These are phyloP conservation scores for Ascomycota sp. DNA, from an alignment of 2,329 filamentous ascomycete species.

Conservation along the genomic window DNA sequence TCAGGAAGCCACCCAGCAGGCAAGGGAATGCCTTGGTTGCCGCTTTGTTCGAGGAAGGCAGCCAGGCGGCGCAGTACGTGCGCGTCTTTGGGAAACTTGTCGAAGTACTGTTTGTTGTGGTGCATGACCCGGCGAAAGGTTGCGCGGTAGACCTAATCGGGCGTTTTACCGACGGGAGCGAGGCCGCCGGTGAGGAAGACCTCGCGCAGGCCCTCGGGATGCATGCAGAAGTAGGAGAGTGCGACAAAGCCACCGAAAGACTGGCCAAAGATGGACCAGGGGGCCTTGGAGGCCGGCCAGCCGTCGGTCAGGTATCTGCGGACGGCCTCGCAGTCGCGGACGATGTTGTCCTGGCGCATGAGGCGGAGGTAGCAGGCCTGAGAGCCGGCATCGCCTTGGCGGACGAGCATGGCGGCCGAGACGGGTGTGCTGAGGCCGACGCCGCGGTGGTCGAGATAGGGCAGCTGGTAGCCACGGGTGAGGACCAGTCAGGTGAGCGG, in stretches of 20 bases:
- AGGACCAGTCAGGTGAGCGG: conserved; percentile 51
- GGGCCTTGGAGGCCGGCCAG: conserved; percentile 46
- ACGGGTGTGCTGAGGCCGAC: conserved; percentile 72
- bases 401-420: conserved; percentile 47
- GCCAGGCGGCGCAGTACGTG: conserved; percentile 46
- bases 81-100: conserved; percentile 68
- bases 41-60: conserved; percentile 37
- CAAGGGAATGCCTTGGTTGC: conserved; percentile 33
- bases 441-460: conserved; percentile 80
- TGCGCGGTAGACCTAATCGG: conserved; percentile 56
- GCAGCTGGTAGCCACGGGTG: conserved; percentile 62
- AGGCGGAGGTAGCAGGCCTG: conserved; percentile 67
- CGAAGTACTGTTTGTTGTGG: conserved; percentile 62
- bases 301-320: conserved; percentile 51
- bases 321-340: conserved; percentile 74
- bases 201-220: conserved; percentile 59
- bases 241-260: conserved; percentile 81
- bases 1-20: conserved; percentile 56
- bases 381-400: conserved; percentile 20
- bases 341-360: conserved; percentile 80
- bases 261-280: conserved; percentile 78
- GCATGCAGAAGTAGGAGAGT: conserved; percentile 66
- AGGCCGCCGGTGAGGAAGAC: conserved; percentile 72
- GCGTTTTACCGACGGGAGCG: conserved; percentile 48
- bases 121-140: conserved; percentile 49